Conservation (phyloP, 345 rosid genomes). For the Gossypium longicalyx region DNA sequence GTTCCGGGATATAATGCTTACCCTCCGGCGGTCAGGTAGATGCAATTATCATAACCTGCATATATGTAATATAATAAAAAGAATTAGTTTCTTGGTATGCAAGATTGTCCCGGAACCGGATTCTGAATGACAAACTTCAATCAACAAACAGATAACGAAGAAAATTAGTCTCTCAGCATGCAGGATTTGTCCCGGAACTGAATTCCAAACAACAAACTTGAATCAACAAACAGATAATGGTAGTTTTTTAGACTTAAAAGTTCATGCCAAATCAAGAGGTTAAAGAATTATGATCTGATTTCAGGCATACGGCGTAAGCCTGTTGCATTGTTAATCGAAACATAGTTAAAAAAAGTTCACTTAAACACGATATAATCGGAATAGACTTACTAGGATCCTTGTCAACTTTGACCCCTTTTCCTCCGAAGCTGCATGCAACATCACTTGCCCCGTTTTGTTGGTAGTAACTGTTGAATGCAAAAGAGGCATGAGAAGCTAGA, state of each 20-base stretch:
- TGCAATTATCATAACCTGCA: conserved; percentile 66
- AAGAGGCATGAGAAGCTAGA: conserved; percentile 87
- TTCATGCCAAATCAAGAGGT: neutral
- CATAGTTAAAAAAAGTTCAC: neutral
- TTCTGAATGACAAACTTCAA: neutral
- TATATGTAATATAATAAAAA: neutral
- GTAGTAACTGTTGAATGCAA: conserved; percentile 76
- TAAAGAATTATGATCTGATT: neutral
- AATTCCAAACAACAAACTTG: neutral
- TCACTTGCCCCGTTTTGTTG: conserved; percentile 85
- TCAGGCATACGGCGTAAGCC: neutral
- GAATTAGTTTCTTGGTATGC: conserved; percentile 4
- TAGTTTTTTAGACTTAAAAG: neutral
- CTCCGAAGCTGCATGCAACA: conserved; percentile 86
- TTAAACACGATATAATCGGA: neutral
- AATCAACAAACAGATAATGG: neutral
- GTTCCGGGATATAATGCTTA: conserved; percentile 24
- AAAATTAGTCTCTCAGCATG: conserved; percentile 2
- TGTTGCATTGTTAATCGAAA: neutral
- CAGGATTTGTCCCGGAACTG: neutral
- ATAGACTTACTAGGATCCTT: conserved; percentile 80
- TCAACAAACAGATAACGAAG: neutral
- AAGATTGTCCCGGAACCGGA: neutral
- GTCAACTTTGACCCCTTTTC: conserved; percentile 79
- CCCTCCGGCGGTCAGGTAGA: conserved; percentile 37